These are phyloP conservation scores for Polyrhizophydium stewartii DNA, from an alignment of 371 early-diverging fungal genomes.

Conservation along the genomic window DNA sequence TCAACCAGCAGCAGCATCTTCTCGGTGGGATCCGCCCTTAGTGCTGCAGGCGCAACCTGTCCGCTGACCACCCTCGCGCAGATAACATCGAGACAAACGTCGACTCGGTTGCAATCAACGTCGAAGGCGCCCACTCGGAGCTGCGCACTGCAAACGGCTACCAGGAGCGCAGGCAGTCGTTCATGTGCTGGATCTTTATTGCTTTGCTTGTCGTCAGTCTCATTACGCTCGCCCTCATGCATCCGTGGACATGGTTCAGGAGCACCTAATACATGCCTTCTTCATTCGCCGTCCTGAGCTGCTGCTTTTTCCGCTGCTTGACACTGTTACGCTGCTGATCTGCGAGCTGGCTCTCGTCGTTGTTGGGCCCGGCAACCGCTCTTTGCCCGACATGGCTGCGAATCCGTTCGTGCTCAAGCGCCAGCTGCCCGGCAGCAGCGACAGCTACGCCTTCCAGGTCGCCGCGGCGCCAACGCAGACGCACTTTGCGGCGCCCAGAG, in stretches of 20 bases:
- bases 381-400: no score
- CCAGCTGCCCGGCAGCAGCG: no score
- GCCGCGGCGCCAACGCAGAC: neutral
- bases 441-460: conserved; percentile 1
- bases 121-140: conserved; percentile 76
- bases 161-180: conserved; percentile 74
- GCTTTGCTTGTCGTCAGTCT: conserved; percentile 60
- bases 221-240: conserved; percentile 42
- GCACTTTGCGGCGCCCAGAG: neutral
- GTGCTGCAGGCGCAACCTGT: neutral
- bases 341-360: no score
- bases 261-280: no score
- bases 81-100: conserved; percentile 91
- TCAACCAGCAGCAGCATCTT: conserved; percentile 90
- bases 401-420: no score
- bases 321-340: no score
- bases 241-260: conserved; percentile 3
- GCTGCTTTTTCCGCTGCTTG: no score
- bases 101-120: conserved; percentile 67
- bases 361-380: no score
- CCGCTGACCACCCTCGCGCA: conserved; percentile 8
- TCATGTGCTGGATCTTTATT: conserved; percentile 71
- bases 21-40: conserved; percentile 58
- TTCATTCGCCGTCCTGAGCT: no score
- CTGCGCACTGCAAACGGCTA: conserved; percentile 72